These are phyloP conservation scores for Quillaja saponaria DNA, from an alignment of 306 rosid species.

Conservation along the genomic window DNA sequence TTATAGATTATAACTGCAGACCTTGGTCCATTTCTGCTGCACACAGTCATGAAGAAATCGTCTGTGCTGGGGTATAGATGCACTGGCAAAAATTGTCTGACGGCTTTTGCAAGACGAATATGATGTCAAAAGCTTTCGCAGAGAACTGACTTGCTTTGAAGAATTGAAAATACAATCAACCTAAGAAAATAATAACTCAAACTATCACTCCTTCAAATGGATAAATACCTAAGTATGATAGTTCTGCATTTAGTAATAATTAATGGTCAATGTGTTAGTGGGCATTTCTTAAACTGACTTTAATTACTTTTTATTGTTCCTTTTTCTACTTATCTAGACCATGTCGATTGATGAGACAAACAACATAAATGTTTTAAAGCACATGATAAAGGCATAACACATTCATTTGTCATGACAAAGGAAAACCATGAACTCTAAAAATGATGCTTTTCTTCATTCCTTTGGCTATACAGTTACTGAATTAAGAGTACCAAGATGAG, in stretches of 20 bases:
- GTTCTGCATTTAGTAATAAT: no score
- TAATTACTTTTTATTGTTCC: slow-evolving; percentile 2
- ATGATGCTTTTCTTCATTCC: slow-evolving; percentile 9
- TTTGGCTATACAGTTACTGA: neutral
- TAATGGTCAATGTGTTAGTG: neutral
- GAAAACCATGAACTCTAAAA: slow-evolving; percentile 3
- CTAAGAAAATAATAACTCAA: slow-evolving; percentile 38
- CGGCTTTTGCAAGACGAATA: slow-evolving; percentile 69
- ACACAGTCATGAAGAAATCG: slow-evolving; percentile 76
- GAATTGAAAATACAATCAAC: slow-evolving; percentile 93
- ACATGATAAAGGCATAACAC: slow-evolving; percentile 11
- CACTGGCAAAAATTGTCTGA: slow-evolving; percentile 93
- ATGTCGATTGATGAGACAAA: neutral
- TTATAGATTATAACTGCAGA: slow-evolving; percentile 39
- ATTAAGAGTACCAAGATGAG: slow-evolving; percentile 13
- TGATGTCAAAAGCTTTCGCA: slow-evolving; percentile 80
- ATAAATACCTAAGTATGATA: no score
- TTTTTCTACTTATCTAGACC: slow-evolving; percentile 1
- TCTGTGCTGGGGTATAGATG: slow-evolving; percentile 91
- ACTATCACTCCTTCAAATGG: slow-evolving; percentile 18
- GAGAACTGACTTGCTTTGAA: slow-evolving; percentile 79
- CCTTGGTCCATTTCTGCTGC: slow-evolving; percentile 99
- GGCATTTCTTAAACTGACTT: slow-evolving; percentile 1
- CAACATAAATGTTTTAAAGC: slow-evolving; percentile 14
- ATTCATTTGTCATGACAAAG: slow-evolving; percentile 20